phyloP scores from a whole-genome alignment of 2,329 filamentous ascomycete species.

The Pseudogymnoascus sp. region DNA sequence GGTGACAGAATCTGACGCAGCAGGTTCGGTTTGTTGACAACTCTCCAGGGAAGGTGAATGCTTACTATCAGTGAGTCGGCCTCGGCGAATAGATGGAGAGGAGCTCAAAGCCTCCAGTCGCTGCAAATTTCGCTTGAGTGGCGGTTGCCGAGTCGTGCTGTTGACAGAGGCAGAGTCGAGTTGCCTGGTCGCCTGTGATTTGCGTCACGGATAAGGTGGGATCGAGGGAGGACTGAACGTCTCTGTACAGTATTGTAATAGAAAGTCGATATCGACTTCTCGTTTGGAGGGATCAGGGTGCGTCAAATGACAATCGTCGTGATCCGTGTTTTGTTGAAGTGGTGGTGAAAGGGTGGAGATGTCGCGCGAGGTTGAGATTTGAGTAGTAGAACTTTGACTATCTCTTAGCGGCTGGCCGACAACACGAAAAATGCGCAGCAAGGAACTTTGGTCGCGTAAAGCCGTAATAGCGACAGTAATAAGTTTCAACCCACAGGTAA shows the following conservation, averaged over 20 bases:
- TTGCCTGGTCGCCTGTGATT: constrained; percentile 2
- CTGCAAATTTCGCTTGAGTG: background rate
- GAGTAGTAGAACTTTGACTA: constrained; percentile 8
- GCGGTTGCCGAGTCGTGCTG: background rate
- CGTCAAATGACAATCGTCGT: background rate
- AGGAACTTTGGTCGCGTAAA: background rate
- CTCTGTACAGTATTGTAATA: background rate
- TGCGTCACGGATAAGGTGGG: constrained; percentile 7
- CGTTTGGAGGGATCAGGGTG: background rate
- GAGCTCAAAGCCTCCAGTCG: background rate
- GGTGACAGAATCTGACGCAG: background rate
- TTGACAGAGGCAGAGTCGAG: background rate
- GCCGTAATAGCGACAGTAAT: background rate
- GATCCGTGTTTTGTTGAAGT: constrained; percentile 3
- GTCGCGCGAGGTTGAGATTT: constrained; percentile 9
- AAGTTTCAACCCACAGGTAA: background rate
- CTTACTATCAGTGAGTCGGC: constrained; percentile 6
- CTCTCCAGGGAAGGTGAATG: background rate
- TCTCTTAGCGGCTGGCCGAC: constrained; percentile 3
- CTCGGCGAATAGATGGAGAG: background rate
- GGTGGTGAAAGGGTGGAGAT: constrained; percentile 3
- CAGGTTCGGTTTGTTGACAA: background rate
- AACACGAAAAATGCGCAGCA: background rate
- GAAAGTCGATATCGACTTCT: constrained; percentile 6
- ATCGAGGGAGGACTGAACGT: background rate